Evolutionary conservation across 2,329 filamentous ascomycete species (phyloP).

Genomic region (Scleromitrula shiraiana): DNA sequence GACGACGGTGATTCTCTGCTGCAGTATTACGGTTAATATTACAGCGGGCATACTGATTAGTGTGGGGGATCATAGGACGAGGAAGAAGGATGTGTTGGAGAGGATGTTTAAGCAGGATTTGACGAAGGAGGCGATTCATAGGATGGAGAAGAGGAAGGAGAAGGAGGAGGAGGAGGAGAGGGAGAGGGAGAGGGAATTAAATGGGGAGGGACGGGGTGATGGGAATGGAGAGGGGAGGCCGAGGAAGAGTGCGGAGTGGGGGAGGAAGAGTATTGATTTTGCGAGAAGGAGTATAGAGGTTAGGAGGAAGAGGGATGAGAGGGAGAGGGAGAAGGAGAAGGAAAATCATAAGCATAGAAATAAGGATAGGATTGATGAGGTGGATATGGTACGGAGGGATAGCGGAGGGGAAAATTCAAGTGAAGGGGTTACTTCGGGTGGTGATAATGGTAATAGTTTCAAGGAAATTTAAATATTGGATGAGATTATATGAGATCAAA

Average conservation of each 20-base stretch:
- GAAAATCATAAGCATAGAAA: too few species aligned
- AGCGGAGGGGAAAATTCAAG: too few species aligned
- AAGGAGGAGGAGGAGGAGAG: conserved; percentile 8
- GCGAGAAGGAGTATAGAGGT: not conserved
- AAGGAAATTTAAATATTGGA: too few species aligned
- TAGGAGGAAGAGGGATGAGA: too few species aligned
- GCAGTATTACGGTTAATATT: conserved; percentile 71
- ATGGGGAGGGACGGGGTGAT: not conserved
- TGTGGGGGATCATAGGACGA: conserved; percentile 65
- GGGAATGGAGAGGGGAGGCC: not conserved
- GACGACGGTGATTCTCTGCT: conserved; percentile 74
- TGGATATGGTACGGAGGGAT: too few species aligned
- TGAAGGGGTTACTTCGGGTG: too few species aligned
- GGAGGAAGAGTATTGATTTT: not conserved
- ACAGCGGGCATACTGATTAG: conserved; percentile 68
- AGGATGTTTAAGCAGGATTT: conserved; percentile 69
- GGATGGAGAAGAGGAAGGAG: conserved; percentile 31
- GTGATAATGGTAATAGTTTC: too few species aligned
- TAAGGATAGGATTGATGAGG: too few species aligned
- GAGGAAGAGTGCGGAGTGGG: not conserved
- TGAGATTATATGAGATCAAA: too few species aligned
- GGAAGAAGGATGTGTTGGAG: conserved; percentile 81
- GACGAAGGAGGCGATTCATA: conserved; percentile 53
- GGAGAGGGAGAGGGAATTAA: not conserved
- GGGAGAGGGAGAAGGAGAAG: too few species aligned